Evolutionary conservation across 1,139 yeast genomes (phyloP).

Genomic region (Scheffersomyces cryptocercus): DNA sequence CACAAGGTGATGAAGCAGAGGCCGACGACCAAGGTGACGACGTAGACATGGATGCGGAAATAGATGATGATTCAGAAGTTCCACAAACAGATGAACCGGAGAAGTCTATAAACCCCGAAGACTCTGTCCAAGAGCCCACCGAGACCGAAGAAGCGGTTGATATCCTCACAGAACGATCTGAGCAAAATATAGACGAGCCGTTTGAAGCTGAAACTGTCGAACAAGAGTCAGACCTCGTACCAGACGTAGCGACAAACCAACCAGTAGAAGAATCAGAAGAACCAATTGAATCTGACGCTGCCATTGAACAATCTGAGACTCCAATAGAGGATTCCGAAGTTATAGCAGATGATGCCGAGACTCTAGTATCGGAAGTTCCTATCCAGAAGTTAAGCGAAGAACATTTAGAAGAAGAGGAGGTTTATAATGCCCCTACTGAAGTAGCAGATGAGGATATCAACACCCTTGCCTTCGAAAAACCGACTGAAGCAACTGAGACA

Average conservation of each 20-base stretch:
- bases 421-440: not conserved
- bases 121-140: too few species aligned
- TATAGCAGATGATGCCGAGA: not conserved
- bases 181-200: not conserved
- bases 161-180: slow-evolving; percentile 1
- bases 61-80: not conserved
- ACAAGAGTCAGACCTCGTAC: not conserved
- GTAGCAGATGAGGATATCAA: slow-evolving; percentile 1
- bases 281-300: not conserved
- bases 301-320: not conserved
- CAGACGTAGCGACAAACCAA: too few species aligned
- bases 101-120: too few species aligned
- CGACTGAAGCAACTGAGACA: too few species aligned
- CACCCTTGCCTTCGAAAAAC: not conserved
- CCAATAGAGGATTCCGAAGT: not conserved
- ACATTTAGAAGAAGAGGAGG: not conserved
- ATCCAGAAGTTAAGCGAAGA: not conserved
- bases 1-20: not conserved
- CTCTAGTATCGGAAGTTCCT: not conserved
- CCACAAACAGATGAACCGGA: not conserved
- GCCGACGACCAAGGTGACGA: slow-evolving; percentile 1
- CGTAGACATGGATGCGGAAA: not conserved
- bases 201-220: not conserved
- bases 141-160: not conserved
- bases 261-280: not conserved